A percentile compares a stretch with the other conserved stretches of the same genome.
These are phyloP conservation scores for Mortierella sp. DNA, from an alignment of 371 early-diverging fungal genomes.

Conservation along the genomic window DNA sequence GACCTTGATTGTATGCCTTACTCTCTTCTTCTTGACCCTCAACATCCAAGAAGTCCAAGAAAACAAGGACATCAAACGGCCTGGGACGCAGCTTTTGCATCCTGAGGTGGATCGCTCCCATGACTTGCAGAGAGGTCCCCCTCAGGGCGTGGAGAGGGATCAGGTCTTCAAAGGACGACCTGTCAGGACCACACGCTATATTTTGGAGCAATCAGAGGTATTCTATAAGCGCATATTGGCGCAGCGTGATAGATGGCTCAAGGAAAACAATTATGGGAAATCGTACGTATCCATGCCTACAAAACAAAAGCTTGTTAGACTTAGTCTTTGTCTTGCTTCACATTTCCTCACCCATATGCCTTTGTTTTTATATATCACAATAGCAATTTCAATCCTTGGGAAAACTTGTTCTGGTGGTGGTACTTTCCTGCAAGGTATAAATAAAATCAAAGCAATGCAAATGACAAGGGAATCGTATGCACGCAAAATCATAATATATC, in stretches of 20 bases:
- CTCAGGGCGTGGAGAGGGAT: background rate
- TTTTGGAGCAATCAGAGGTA: constrained; percentile 2
- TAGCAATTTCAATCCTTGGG: constrained; percentile 29
- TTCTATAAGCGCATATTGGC: constrained; percentile 1
- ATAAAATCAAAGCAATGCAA: background rate
- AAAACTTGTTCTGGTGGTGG: constrained; percentile 33
- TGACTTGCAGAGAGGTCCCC: too few species aligned
- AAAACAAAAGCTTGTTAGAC: too few species aligned
- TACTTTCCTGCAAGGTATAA: constrained; percentile 35
- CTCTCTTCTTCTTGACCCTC: constrained; percentile 8
- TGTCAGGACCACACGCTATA: background rate
- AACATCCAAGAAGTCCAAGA: background rate
- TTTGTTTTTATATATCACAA: background rate
- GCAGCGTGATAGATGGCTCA: constrained; percentile 8
- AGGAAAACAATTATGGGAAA: constrained; percentile 1
- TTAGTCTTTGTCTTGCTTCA: too few species aligned
- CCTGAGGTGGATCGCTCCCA: too few species aligned
- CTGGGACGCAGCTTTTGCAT: too few species aligned
- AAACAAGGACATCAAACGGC: background rate
- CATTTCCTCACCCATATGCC: too few species aligned
- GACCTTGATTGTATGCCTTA: constrained; percentile 14
- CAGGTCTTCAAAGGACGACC: constrained; percentile 1
- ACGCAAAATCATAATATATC: background rate
- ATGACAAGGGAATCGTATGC: too few species aligned
- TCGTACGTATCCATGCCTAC: background rate